Percentiles rank a stretch among this genome's conserved stretches.
Evolutionary conservation across 2,329 filamentous ascomycete species (phyloP).

Genomic region (Aspergillus sp.): DNA sequence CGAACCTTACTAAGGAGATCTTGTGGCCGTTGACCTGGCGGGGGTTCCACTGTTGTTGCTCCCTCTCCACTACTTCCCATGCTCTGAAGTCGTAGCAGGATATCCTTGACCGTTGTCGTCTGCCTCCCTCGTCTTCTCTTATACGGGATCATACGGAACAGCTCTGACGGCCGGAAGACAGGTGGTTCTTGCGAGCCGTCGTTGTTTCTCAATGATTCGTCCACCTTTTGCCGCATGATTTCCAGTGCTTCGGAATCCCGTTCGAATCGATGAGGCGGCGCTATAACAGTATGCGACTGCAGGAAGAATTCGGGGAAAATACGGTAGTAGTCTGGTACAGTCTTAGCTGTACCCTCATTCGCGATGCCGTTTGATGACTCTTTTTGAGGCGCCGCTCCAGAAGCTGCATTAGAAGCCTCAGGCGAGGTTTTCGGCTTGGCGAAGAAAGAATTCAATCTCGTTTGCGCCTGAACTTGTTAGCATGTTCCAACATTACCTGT

Average conservation of each 20-base stretch:
- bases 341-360: constrained; percentile 15
- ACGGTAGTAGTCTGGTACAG: constrained; percentile 55
- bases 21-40: constrained; percentile 25
- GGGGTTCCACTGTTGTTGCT: constrained; percentile 10
- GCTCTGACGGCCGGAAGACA: constrained; percentile 27
- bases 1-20: constrained; percentile 43
- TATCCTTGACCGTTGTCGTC: constrained; percentile 48
- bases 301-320: constrained; percentile 77
- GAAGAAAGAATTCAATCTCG: constrained; percentile 47
- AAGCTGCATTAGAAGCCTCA: constrained; percentile 14
- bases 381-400: constrained; percentile 25
- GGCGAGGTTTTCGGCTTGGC: constrained; percentile 32
- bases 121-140: constrained; percentile 26
- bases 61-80: constrained; percentile 29
- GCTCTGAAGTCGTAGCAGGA: constrained; percentile 52
- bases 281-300: constrained; percentile 65
- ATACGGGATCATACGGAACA: constrained; percentile 35
- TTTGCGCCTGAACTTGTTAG: constrained; percentile 39
- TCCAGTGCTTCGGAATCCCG: constrained; percentile 53
- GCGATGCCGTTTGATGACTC: constrained; percentile 5
- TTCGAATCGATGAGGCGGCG: constrained; percentile 48
- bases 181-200: constrained; percentile 7
- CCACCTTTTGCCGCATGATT: constrained; percentile 47
- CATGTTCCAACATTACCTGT: constrained; percentile 5
- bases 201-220: constrained; percentile 28